Conservation (phyloP, 495 filamentous ascomycete genomes). For the Penicillium manginii region DNA sequence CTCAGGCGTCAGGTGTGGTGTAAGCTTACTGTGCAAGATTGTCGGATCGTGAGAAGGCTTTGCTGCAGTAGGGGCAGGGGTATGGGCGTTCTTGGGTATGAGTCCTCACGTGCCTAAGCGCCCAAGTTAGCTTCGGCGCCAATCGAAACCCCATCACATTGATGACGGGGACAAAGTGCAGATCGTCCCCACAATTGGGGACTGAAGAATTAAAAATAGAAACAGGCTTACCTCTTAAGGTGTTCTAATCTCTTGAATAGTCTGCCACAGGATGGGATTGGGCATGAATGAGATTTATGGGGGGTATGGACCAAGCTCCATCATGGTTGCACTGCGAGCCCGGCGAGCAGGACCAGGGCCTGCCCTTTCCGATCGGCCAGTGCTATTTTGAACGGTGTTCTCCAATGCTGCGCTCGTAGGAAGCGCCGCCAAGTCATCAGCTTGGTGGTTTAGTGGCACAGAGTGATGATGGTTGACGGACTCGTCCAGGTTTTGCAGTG, state of each 20-base stretch:
- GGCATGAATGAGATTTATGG: conserved; percentile 96
- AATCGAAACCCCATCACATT: conserved; percentile 48
- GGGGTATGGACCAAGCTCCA: conserved; percentile 95
- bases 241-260: conserved; percentile 99
- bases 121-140: conserved; percentile 58
- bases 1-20: neutral
- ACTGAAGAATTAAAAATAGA: conserved; percentile 30
- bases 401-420: conserved; percentile 65
- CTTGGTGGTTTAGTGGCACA: conserved; percentile 60
- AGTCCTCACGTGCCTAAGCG: conserved; percentile 90
- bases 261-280: conserved; percentile 96
- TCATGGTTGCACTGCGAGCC: conserved; percentile 92
- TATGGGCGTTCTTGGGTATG: conserved; percentile 99
- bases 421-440: conserved; percentile 68
- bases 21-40: conserved; percentile 91
- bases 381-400: conserved; percentile 61
- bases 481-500: conserved; percentile 77
- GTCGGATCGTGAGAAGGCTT: conserved; percentile 97
- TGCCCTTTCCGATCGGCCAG: conserved; percentile 62
- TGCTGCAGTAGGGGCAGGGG: conserved; percentile 94
- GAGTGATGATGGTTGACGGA: conserved; percentile 70
- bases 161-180: conserved; percentile 18
- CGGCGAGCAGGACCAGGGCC: conserved; percentile 78
- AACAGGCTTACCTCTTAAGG: conserved; percentile 85
- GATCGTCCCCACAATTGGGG: conserved; percentile 20